A percentile compares a stretch with the other conserved stretches of the same genome.
These are phyloP conservation scores for Cladorrhinum sp. DNA, from an alignment of 2,329 filamentous ascomycete genomes.

Conservation along the genomic window DNA sequence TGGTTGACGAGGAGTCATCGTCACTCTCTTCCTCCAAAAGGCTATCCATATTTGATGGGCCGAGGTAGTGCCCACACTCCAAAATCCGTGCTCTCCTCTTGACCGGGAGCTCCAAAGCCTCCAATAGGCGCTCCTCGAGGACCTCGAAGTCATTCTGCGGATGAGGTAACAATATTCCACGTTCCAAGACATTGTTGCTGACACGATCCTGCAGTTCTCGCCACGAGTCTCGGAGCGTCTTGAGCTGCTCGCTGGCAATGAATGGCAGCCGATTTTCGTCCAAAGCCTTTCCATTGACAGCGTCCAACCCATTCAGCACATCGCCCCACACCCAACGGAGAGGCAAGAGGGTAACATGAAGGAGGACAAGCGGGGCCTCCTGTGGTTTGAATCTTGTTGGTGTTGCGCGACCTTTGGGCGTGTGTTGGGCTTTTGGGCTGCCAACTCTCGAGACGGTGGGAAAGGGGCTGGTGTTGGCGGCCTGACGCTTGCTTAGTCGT, in stretches of 20 bases:
- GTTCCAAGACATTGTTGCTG: slow-evolving; percentile 68
- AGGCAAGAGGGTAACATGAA: slow-evolving; percentile 75
- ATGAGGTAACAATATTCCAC: slow-evolving; percentile 73
- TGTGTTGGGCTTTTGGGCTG: slow-evolving; percentile 55
- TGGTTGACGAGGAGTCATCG: slow-evolving; percentile 34
- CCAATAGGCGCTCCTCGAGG: slow-evolving; percentile 72
- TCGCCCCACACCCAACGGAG: slow-evolving; percentile 63
- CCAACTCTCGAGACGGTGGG: slow-evolving; percentile 55
- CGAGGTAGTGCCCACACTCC: slow-evolving; percentile 74
- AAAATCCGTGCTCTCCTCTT: slow-evolving; percentile 64
- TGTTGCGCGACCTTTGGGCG: slow-evolving; percentile 52
- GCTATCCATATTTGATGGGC: slow-evolving; percentile 51
- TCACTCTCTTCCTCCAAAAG: slow-evolving; percentile 43
- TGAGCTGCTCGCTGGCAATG: slow-evolving; percentile 46
- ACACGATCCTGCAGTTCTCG: slow-evolving; percentile 66
- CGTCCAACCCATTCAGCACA: slow-evolving; percentile 45
- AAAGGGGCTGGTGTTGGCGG: slow-evolving; percentile 31
- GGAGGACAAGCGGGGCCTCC: slow-evolving; percentile 65
- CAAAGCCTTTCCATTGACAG: slow-evolving; percentile 27
- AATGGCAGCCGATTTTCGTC: slow-evolving; percentile 33
- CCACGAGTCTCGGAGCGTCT: slow-evolving; percentile 60
- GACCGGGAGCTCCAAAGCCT: slow-evolving; percentile 68
- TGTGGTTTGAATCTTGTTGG: slow-evolving; percentile 57
- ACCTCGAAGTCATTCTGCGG: slow-evolving; percentile 78
- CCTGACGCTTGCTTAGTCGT: slow-evolving; percentile 48